Percentiles rank a stretch among this genome's conserved stretches.
These are phyloP conservation scores for Trypanosoma rangeli DNA, from an alignment of 208 protist genomes.

Conservation along the genomic window DNA sequence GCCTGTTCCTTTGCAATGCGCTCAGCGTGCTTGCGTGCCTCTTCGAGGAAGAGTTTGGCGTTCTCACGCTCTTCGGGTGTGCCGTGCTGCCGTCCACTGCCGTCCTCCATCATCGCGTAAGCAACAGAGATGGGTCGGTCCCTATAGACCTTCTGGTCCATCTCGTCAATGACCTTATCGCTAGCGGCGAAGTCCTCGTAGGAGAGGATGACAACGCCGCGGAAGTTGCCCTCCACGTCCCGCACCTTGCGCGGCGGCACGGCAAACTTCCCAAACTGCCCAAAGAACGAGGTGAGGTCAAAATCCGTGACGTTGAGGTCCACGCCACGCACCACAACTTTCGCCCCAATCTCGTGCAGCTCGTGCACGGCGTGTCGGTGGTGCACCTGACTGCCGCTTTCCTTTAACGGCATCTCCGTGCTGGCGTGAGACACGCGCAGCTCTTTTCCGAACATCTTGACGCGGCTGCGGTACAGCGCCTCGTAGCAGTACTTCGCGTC, in stretches of 20 bases:
- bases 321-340: conserved; percentile 79
- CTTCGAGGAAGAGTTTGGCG: conserved; percentile 64
- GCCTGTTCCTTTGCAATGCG: conserved; percentile 51
- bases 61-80: conserved; percentile 72
- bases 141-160: conserved; percentile 64
- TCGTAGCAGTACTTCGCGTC: conserved; percentile 91
- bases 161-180: conserved; percentile 70
- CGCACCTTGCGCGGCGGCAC: conserved; percentile 81
- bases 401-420: conserved; percentile 35
- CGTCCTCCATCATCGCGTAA: conserved; percentile 85
- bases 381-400: conserved; percentile 26
- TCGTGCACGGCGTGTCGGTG: conserved; percentile 30
- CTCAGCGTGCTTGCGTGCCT: conserved; percentile 66
- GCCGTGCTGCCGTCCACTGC: conserved; percentile 77
- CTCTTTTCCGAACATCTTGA: conserved; percentile 74
- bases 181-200: conserved; percentile 76
- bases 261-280: conserved; percentile 80
- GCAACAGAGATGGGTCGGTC: conserved; percentile 69
- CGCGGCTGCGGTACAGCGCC: conserved; percentile 51
- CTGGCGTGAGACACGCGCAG: conserved; percentile 70
- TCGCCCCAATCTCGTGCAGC: conserved; percentile 86
- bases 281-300: conserved; percentile 77
- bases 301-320: conserved; percentile 71
- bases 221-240: conserved; percentile 75
- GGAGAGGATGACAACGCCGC: conserved; percentile 70